A percentile compares a stretch with the other conserved stretches of the same genome.
These are phyloP conservation scores for Annulohypoxylon truncatum DNA, from an alignment of 2,329 filamentous ascomycete species.

Conservation along the genomic window DNA sequence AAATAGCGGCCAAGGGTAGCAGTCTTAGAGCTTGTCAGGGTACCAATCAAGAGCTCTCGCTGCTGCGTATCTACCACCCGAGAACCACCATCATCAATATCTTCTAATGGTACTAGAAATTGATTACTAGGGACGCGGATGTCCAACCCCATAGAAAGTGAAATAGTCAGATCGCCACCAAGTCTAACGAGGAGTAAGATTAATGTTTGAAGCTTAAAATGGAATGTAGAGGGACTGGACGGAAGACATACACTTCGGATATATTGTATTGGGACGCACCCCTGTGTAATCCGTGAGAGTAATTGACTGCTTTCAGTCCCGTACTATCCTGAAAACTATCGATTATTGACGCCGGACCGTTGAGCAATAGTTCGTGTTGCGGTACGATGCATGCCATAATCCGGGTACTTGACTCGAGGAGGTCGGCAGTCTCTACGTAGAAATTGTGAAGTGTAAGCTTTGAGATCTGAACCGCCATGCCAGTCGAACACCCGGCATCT, in stretches of 20 bases:
- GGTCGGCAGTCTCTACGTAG: slow-evolving; percentile 44
- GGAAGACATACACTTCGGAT: slow-evolving; percentile 6
- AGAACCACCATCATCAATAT: slow-evolving; percentile 45
- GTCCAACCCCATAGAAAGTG: slow-evolving; percentile 45
- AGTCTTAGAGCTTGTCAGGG: slow-evolving; percentile 32
- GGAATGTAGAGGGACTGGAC: background rate
- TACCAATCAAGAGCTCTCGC: slow-evolving; percentile 46
- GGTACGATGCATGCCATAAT: slow-evolving; percentile 50
- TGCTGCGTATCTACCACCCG: slow-evolving; percentile 32
- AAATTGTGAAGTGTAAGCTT: slow-evolving; percentile 46
- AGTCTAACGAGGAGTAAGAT: slow-evolving; percentile 35
- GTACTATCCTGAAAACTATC: slow-evolving; percentile 33
- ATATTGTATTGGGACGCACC: slow-evolving; percentile 10
- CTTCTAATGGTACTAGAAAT: slow-evolving; percentile 46
- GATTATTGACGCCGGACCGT: slow-evolving; percentile 42
- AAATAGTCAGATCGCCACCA: slow-evolving; percentile 48
- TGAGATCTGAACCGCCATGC: slow-evolving; percentile 45
- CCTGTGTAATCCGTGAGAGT: slow-evolving; percentile 41
- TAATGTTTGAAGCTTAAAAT: background rate
- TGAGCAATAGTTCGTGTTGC: slow-evolving; percentile 47
- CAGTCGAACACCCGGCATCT: slow-evolving; percentile 45
- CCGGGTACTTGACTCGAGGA: slow-evolving; percentile 43
- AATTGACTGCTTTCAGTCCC: slow-evolving; percentile 1
- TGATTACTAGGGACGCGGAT: slow-evolving; percentile 49
- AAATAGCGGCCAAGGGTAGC: slow-evolving; percentile 51